phyloP scores from a whole-genome alignment of 345 rosid genomes.

The Corchorus olitorius region DNA sequence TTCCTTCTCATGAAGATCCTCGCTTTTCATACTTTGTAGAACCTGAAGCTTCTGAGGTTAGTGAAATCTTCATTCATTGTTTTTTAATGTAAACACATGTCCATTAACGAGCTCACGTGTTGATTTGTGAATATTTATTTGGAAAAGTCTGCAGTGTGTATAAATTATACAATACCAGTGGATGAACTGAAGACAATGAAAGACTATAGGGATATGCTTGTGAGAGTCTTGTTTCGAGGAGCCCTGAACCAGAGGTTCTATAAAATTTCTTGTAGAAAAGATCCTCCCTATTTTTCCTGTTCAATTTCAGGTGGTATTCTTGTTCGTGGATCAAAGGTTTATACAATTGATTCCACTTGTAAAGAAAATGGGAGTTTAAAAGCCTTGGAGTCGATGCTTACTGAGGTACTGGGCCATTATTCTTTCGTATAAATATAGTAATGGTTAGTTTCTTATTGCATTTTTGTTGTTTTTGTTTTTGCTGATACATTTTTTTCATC shows the following conservation, averaged over 20 bases:
- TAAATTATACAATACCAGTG: slow-evolving; percentile 75
- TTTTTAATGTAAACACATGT: not conserved
- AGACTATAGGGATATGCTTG: slow-evolving; percentile 75
- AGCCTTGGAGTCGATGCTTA: slow-evolving; percentile 83
- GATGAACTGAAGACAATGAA: slow-evolving; percentile 74
- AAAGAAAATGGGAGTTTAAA: slow-evolving; percentile 76
- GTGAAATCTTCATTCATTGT: slow-evolving; percentile 24
- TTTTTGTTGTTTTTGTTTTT: not conserved
- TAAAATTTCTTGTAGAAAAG: slow-evolving; percentile 71
- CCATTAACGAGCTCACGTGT: slow-evolving; percentile 6
- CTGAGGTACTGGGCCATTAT: slow-evolving; percentile 51
- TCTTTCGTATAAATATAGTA: not conserved
- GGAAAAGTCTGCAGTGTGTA: slow-evolving; percentile 77
- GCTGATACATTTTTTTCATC: slow-evolving; percentile 10
- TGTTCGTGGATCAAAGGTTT: slow-evolving; percentile 74
- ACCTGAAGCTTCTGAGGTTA: slow-evolving; percentile 91
- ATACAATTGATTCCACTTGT: slow-evolving; percentile 72
- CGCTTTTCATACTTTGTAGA: slow-evolving; percentile 80
- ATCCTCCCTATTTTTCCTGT: slow-evolving; percentile 87
- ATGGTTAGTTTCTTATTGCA: slow-evolving; percentile 25
- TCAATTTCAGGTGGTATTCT: slow-evolving; percentile 75
- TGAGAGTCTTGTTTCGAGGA: slow-evolving; percentile 73
- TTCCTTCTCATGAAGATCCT: slow-evolving; percentile 80
- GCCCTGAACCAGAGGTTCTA: slow-evolving; percentile 88
- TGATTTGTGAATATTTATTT: slow-evolving; percentile 23